Conservation (phyloP, 768 basidiomycete species). For the Crepidotus variabilis region DNA sequence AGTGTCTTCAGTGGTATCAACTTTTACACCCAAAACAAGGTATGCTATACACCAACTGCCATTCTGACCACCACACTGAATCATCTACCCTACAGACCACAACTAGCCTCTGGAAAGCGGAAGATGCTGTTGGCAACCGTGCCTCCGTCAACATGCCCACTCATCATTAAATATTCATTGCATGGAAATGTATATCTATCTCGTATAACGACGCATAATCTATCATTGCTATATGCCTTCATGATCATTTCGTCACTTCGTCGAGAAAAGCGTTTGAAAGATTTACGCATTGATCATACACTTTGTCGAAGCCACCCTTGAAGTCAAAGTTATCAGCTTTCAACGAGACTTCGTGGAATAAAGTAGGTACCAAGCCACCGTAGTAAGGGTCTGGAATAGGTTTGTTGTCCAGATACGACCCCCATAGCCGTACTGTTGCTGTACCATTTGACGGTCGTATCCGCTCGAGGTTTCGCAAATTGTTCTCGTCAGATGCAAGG, state of each 20-base stretch:
- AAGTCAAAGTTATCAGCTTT: neutral
- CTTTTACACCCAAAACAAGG: slow-evolving; percentile 97
- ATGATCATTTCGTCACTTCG: slow-evolving; percentile 33
- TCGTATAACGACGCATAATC: neutral
- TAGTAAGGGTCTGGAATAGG: slow-evolving; percentile 88
- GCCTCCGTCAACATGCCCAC: slow-evolving; percentile 90
- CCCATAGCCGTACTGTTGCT: slow-evolving; percentile 74
- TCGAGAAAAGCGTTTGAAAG: slow-evolving; percentile 83
- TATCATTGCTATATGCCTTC: neutral
- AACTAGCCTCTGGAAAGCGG: slow-evolving; percentile 89
- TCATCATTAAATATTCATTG: slow-evolving; percentile 42
- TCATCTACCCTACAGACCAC: slow-evolving; percentile 56
- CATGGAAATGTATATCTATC: slow-evolving; percentile 5
- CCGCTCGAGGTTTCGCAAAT: slow-evolving; percentile 58
- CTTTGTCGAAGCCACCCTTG: slow-evolving; percentile 69
- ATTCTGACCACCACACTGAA: neutral
- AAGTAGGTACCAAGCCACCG: slow-evolving; percentile 51
- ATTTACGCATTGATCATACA: slow-evolving; percentile 71
- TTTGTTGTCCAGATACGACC: slow-evolving; percentile 66
- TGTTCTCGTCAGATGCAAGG: slow-evolving; percentile 78
- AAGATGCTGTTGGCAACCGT: slow-evolving; percentile 73
- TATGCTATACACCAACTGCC: slow-evolving; percentile 15
- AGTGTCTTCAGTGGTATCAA: slow-evolving; percentile 64
- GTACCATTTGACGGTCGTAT: slow-evolving; percentile 48
- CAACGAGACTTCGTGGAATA: neutral